These are phyloP conservation scores for Coniosporium apollinis DNA, from an alignment of 495 filamentous ascomycete genomes.

Conservation along the genomic window DNA sequence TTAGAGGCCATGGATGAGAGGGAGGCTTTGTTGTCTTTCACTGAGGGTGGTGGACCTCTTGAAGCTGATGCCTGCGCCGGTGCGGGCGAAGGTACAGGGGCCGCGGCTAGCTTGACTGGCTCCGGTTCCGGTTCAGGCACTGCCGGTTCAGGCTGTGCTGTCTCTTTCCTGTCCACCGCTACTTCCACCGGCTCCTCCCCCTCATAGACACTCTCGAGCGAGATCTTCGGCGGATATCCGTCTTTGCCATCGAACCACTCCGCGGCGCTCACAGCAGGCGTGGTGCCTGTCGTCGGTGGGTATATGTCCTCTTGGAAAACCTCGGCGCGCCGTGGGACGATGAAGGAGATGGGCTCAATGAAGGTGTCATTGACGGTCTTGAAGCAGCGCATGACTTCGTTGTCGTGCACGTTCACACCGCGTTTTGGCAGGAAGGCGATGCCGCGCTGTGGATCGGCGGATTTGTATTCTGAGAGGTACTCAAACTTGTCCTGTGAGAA, in stretches of 20 bases:
- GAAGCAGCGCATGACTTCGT: slow-evolving; percentile 87
- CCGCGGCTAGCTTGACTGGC: slow-evolving; percentile 19
- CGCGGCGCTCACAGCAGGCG: slow-evolving; percentile 57
- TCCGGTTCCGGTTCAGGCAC: slow-evolving; percentile 38
- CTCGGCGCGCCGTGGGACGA: slow-evolving; percentile 88
- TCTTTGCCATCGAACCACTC: slow-evolving; percentile 83
- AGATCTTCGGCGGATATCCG: slow-evolving; percentile 73
- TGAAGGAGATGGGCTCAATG: slow-evolving; percentile 94
- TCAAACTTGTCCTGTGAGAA: slow-evolving; percentile 97
- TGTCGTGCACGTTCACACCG: slow-evolving; percentile 87
- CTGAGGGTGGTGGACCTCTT: slow-evolving; percentile 42
- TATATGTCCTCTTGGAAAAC: slow-evolving; percentile 96
- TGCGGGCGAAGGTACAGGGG: slow-evolving; percentile 27
- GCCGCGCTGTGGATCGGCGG: slow-evolving; percentile 80
- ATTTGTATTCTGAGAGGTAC: slow-evolving; percentile 90
- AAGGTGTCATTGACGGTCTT: slow-evolving; percentile 91
- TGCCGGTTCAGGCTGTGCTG: slow-evolving; percentile 28
- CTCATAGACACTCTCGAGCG: slow-evolving; percentile 80
- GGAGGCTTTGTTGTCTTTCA: slow-evolving; percentile 69
- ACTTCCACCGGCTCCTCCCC: slow-evolving; percentile 62
- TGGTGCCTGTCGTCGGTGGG: slow-evolving; percentile 60
- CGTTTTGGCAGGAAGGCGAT: slow-evolving; percentile 91
- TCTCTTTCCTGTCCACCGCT: slow-evolving; percentile 49
- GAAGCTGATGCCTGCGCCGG: slow-evolving; percentile 27
- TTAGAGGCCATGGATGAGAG: slow-evolving; percentile 72